Base-by-base conservation (phyloP, 1,284 basidiomycete genomes). In the Rhizoctonia solani region DNA sequence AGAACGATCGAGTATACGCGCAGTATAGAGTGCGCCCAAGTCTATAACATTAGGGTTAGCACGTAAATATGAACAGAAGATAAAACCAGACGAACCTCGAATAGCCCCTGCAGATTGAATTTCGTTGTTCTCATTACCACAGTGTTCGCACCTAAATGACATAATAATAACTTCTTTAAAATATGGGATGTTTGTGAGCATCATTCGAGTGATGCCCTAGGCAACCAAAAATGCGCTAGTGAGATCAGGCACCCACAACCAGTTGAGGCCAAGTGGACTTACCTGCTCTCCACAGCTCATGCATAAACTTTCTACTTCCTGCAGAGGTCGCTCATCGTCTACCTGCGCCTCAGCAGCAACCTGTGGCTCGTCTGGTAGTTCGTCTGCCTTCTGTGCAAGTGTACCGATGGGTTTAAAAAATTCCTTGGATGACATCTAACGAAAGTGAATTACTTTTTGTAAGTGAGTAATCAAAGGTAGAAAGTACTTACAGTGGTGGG, bases 161-260 rank as follows among this genome's bases (percentile, higher is more conserved):
- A 95, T 94, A 68, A 99, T 87, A 73, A 99, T 92, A 66, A 99
- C 90, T 78, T 99, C 93, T 67, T 87, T 84, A 81, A 99, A 99
- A 81, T 91, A 99, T 0, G 97, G 97, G 68, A 99, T 99, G 19
- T 89, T 89, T 1, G 96, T 99, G 66, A 99, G 82, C 71, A 99
- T 85, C 75, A 99, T 80, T 54, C 95, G 83, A 0, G 97, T 99
- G n/a, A 82, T 81, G 34, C 97, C 97, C 89, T 97, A 39, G 16
- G 6, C n/a, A n/a, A n/a, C n/a, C n/a, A n/a, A n/a, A n/a, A n/a
- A n/a, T 23, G 29, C 19, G 47, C 50, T 37, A 2, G 19, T 30
- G 13, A 16, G 14, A 54, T 4, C 27, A 27, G 25, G 37, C 9
- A 16, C 37, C 16, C 37, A 39, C 9, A 41, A 61, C 78, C 76